phyloP scores from a whole-genome alignment of 2,329 filamentous ascomycete genomes.

The Arthrinium puccinioides region DNA sequence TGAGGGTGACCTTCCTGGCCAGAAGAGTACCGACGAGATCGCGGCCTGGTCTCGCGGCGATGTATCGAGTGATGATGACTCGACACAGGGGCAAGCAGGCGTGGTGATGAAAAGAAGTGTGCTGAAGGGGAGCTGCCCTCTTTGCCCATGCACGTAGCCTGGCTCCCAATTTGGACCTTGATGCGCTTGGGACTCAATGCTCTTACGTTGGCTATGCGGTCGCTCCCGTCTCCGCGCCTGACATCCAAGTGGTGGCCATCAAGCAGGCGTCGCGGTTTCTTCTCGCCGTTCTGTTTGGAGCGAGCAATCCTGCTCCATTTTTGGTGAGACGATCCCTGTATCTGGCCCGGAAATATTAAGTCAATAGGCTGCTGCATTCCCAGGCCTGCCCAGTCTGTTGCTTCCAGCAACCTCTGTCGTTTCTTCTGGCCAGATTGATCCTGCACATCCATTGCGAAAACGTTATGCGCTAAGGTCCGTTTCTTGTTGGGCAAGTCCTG shows the following conservation, averaged over 20 bases:
- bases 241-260: too few species aligned
- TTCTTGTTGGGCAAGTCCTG: not conserved
- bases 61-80: too few species aligned
- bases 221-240: too few species aligned
- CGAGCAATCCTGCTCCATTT: slow-evolving; percentile 13
- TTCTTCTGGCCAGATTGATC: slow-evolving; percentile 11
- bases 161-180: slow-evolving; percentile 27
- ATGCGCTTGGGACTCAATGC: slow-evolving; percentile 9
- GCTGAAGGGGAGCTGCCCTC: not conserved
- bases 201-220: too few species aligned
- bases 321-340: slow-evolving; percentile 11
- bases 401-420: slow-evolving; percentile 21
- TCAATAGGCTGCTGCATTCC: slow-evolving; percentile 24
- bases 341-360: slow-evolving; percentile 18
- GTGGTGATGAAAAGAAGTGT: too few species aligned
- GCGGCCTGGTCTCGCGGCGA: too few species aligned
- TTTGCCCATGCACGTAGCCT: slow-evolving; percentile 14
- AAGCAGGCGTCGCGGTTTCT: not conserved
- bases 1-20: too few species aligned
- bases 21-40: too few species aligned
- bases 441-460: too few species aligned
- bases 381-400: slow-evolving; percentile 26
- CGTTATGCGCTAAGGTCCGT: not conserved
- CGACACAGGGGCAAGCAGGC: too few species aligned
- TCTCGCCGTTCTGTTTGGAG: not conserved